Evolutionary conservation across 441 rosid genomes (phyloP).

Genomic region (Theobroma grandiflorum): DNA sequence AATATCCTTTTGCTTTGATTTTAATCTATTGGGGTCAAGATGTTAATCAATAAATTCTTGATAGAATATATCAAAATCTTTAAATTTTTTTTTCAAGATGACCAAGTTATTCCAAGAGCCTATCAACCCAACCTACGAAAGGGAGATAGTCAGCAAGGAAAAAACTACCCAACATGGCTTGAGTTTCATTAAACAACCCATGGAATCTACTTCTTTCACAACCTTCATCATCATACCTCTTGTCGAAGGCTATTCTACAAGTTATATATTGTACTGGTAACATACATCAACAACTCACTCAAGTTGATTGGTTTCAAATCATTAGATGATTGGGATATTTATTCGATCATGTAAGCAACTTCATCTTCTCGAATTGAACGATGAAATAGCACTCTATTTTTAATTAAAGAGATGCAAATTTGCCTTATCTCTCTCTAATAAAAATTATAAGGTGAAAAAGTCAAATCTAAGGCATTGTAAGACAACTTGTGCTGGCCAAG

Average conservation of each 20-base stretch:
- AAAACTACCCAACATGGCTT: conserved; percentile 16
- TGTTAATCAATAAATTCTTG: conserved; percentile 16
- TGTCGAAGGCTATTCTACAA: conserved; percentile 23
- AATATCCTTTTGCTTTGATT: conserved; percentile 23
- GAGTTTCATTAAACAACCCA: conserved; percentile 6
- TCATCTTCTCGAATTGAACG: conserved; percentile 46
- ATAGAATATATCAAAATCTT: conserved; percentile 19
- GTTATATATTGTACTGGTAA: not conserved
- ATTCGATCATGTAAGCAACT: too few relatives aligned
- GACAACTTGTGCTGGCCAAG: conserved; percentile 37
- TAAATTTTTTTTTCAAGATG: conserved; percentile 25
- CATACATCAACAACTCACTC: conserved; percentile 8
- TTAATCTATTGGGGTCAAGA: conserved; percentile 12
- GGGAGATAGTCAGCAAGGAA: conserved; percentile 31
- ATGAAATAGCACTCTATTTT: conserved; percentile 48
- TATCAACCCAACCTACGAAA: conserved; percentile 29
- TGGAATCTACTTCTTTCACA: conserved; percentile 26
- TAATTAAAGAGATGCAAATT: conserved; percentile 61
- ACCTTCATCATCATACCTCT: conserved; percentile 24
- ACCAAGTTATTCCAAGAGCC: conserved; percentile 11
- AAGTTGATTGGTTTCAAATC: conserved; percentile 23
- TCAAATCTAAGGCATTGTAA: conserved; percentile 32
- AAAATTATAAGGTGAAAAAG: too few relatives aligned
- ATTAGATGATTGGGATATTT: conserved; percentile 16
- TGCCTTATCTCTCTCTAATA: conserved; percentile 41